These are phyloP conservation scores for Arthrinium puccinioides DNA, from an alignment of 2,329 filamentous ascomycete genomes.

Conservation along the genomic window DNA sequence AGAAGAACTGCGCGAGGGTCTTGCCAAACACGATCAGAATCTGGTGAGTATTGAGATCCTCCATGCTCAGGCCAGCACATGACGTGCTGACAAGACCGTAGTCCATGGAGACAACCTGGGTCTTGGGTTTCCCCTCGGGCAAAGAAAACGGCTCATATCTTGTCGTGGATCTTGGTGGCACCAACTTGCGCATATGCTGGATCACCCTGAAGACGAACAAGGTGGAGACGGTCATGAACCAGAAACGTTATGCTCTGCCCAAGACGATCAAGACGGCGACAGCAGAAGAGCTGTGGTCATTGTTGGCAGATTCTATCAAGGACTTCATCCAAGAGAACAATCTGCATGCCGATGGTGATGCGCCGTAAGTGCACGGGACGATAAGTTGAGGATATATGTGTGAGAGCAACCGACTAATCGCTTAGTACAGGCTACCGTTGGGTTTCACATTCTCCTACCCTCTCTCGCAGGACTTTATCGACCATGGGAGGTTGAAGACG, in stretches of 20 bases:
- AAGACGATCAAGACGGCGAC: conserved; percentile 59
- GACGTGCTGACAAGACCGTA: neutral
- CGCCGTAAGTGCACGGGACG: conserved; percentile 30
- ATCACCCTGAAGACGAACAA: conserved; percentile 54
- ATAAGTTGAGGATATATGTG: too few species aligned
- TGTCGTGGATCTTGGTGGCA: conserved; percentile 67
- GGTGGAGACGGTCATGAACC: conserved; percentile 54
- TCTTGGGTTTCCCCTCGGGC: conserved; percentile 2
- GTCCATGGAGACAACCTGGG: conserved; percentile 6
- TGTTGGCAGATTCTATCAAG: conserved; percentile 61
- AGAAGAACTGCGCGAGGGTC: conserved; percentile 1
- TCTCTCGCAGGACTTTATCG: conserved; percentile 61
- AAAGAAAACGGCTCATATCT: conserved; percentile 55
- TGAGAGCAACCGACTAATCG: too few species aligned
- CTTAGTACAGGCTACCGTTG: conserved; percentile 48
- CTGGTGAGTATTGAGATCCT: conserved; percentile 7
- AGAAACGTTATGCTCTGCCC: conserved; percentile 64
- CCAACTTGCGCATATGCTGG: conserved; percentile 65
- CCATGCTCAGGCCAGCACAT: neutral
- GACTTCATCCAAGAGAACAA: conserved; percentile 55
- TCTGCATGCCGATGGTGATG: conserved; percentile 26
- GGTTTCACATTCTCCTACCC: conserved; percentile 72
- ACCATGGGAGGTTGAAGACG: conserved; percentile 62
- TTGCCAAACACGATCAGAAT: conserved; percentile 8
- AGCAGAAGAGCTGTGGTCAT: conserved; percentile 61